Evolutionary conservation across 257 asterid genomes (phyloP), one percentile per base, ranked within the genome.

Genomic region (Rhazya stricta): DNA sequence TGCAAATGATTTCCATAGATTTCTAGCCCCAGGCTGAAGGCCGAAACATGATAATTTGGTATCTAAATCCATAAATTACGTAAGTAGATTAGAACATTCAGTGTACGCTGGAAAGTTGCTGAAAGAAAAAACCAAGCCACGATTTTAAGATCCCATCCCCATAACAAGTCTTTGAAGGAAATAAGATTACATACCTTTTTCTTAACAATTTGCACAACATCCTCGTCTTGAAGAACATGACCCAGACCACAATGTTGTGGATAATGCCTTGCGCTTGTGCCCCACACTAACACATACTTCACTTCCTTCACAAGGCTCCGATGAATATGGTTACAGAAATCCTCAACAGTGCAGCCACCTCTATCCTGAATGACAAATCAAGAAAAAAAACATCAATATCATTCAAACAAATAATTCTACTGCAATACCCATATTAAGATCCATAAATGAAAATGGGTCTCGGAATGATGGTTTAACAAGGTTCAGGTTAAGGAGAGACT

Each of bases 241-340:
- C 91, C 77, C 58, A 95, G 96, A 76, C 99, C 99, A 74, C 99
- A 95, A 79, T 95, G 96, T 75, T 95, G 99, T 60, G 99, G 98
- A 79, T 82, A 86, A 82, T 95, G 99, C 84, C 99, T 95, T 69
- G 99, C 96, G 77, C 99, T 92, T 69, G 69, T 86, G 75, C 99
- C 99, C 99, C 99, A 95, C 75, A 89, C 99, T 78, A 95, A 76
- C 42, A 92, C 97, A 77, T 95, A 95, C 86, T 95, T 95, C 79
- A 95, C 96, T 32, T 95, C 98, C 90, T 92, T 92, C 80, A 95
- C 83, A 81, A 95, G 89, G 81, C 86, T 95, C 87, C 99, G 89
- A 82, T 95, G 99, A 77, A 95, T 93, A 81, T 95, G 97, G 87
- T 92, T 86, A 77, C 99, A 95, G 77, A 95, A 95, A 77, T 92